phyloP scores from a whole-genome alignment of 2,329 filamentous ascomycete genomes.

The Bipolaris gigantea region DNA sequence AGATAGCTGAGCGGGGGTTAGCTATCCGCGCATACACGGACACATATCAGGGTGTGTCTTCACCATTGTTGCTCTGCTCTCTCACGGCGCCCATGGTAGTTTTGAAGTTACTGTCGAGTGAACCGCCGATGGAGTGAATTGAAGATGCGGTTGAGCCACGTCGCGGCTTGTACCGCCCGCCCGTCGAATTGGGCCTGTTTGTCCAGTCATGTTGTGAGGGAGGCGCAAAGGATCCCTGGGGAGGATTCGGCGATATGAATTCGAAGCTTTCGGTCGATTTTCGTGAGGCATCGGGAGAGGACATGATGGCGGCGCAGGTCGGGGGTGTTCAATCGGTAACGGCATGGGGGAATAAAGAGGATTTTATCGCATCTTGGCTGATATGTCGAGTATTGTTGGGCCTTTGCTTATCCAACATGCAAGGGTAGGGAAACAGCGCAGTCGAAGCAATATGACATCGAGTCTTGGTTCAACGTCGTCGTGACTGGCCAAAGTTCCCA shows the following conservation, averaged over 20 bases:
- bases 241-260: conserved; percentile 48
- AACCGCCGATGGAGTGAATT: conserved; percentile 82
- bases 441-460: neutral
- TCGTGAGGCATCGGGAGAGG: conserved; percentile 47
- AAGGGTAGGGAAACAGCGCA: conserved; percentile 1
- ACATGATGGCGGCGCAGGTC: conserved; percentile 40
- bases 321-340: conserved; percentile 34
- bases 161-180: conserved; percentile 58
- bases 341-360: conserved; percentile 35
- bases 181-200: conserved; percentile 50
- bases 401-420: neutral
- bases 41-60: neutral
- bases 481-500: conserved; percentile 5
- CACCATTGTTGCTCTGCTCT: conserved; percentile 85
- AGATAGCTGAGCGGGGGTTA: conserved; percentile 67
- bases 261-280: conserved; percentile 55
- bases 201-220: conserved; percentile 60
- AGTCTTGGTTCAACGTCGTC: conserved; percentile 2
- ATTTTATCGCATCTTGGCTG: conserved; percentile 18
- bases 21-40: conserved; percentile 1
- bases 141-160: conserved; percentile 87
- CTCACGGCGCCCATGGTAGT: conserved; percentile 61
- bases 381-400: neutral
- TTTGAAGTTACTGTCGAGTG: conserved; percentile 69
- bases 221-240: conserved; percentile 56